phyloP scores from a whole-genome alignment of 306 rosid species.

The Calophaca sinica region DNA sequence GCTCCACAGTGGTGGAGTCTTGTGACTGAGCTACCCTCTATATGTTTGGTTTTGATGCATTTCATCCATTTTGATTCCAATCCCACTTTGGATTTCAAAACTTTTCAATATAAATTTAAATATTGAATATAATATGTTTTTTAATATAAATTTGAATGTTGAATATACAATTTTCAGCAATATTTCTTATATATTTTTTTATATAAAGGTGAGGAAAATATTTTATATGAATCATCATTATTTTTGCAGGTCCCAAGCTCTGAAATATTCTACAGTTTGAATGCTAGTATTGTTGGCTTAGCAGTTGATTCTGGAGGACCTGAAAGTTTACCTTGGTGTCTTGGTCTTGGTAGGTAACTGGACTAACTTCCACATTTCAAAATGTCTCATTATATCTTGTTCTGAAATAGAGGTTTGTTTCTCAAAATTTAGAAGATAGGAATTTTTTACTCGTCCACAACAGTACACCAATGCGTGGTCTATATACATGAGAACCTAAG shows the following conservation, averaged over 20 bases:
- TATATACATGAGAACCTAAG: not conserved
- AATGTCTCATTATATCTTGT: not conserved
- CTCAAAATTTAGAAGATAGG: not conserved
- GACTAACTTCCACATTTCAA: slow-evolving; percentile 33
- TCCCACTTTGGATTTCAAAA: slow-evolving; percentile 17
- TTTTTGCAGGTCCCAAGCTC: slow-evolving; percentile 75
- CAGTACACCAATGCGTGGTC: not conserved
- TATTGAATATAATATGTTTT: slow-evolving; percentile 12
- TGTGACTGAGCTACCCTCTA: slow-evolving; percentile 21
- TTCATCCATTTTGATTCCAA: slow-evolving; percentile 25
- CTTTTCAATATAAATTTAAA: not conserved
- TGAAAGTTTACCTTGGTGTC: slow-evolving; percentile 72
- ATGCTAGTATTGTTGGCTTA: slow-evolving; percentile 87
- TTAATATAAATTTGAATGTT: slow-evolving; percentile 1
- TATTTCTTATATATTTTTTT: not conserved
- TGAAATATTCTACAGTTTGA: slow-evolving; percentile 74
- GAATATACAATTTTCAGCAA: not conserved
- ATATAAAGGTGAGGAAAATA: not conserved
- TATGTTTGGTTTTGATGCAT: slow-evolving; percentile 38
- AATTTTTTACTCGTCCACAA: not conserved
- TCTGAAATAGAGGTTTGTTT: slow-evolving; percentile 10
- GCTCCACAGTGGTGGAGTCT: not conserved
- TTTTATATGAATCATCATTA: slow-evolving; percentile 21
- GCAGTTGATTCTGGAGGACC: slow-evolving; percentile 71
- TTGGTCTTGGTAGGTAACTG: slow-evolving; percentile 85